Percentiles rank a stretch among this genome's conserved stretches.
Evolutionary conservation across 1,139 yeast species (phyloP).

Genomic region (Blastobotrys buckinghamii): DNA sequence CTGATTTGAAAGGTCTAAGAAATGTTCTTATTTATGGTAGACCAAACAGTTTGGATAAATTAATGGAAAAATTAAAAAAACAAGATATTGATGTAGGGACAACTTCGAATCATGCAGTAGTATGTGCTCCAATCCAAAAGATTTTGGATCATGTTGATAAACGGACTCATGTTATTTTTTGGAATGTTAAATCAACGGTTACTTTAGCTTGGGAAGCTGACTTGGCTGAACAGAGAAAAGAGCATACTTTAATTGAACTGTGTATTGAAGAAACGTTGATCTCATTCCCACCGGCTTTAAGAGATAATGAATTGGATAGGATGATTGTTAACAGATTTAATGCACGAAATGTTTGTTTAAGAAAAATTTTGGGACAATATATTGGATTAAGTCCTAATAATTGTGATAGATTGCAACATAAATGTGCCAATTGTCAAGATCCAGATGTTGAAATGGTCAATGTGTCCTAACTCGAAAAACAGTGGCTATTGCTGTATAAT

Average conservation of each 20-base stretch:
- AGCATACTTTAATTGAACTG: background rate
- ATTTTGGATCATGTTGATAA: background rate
- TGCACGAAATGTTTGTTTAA: background rate
- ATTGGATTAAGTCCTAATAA: background rate
- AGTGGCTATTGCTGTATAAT: too few relatives aligned
- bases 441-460: background rate
- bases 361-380: background rate
- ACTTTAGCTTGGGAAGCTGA: background rate
- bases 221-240: background rate
- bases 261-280: background rate
- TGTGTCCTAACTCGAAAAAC: too few relatives aligned
- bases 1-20: background rate
- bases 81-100: background rate
- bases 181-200: background rate
- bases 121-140: background rate
- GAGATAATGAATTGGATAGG: background rate
- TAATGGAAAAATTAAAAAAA: background rate
- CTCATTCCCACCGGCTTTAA: background rate
- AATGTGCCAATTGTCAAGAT: background rate
- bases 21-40: background rate
- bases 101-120: background rate
- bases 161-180: background rate
- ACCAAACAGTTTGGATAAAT: background rate
- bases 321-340: background rate
- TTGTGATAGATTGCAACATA: background rate